Conservation (phyloP, 202 grass and related monocot species). For the Dendrocalamus latiflorus region DNA sequence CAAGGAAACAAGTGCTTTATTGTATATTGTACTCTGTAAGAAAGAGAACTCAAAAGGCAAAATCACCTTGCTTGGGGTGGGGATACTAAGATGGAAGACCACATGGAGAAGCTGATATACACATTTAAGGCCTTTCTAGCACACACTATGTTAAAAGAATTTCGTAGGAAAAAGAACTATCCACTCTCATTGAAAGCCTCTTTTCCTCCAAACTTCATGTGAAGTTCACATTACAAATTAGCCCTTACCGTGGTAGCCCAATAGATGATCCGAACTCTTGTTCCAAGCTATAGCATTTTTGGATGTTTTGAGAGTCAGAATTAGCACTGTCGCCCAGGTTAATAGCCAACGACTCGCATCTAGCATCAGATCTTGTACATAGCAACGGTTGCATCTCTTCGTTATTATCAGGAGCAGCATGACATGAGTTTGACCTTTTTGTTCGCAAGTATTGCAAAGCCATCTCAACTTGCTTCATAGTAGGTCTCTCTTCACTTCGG, state of each 20-base stretch:
- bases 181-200: neutral
- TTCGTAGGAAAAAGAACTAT: neutral
- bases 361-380: neutral
- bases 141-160: too few species aligned
- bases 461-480: neutral
- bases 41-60: too few species aligned
- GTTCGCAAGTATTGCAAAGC: neutral
- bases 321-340: neutral
- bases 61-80: too few species aligned
- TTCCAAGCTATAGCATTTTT: neutral
- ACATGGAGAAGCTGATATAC: neutral
- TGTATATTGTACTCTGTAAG: neutral
- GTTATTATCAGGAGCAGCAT: neutral
- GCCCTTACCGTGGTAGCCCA: neutral
- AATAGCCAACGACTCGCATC: neutral
- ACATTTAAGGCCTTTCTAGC: neutral
- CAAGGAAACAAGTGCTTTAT: too few species aligned
- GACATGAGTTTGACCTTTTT: neutral
- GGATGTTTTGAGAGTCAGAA: neutral
- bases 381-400: neutral
- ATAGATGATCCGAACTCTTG: neutral
- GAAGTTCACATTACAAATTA: neutral
- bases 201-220: neutral
- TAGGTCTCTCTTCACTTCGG: constrained; percentile 2
- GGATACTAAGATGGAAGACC: too few species aligned